Evolutionary conservation across 2,329 filamentous ascomycete species (phyloP), one percentile per base, ranked within the genome.

Genomic region (Ophiostoma angusticollis): DNA sequence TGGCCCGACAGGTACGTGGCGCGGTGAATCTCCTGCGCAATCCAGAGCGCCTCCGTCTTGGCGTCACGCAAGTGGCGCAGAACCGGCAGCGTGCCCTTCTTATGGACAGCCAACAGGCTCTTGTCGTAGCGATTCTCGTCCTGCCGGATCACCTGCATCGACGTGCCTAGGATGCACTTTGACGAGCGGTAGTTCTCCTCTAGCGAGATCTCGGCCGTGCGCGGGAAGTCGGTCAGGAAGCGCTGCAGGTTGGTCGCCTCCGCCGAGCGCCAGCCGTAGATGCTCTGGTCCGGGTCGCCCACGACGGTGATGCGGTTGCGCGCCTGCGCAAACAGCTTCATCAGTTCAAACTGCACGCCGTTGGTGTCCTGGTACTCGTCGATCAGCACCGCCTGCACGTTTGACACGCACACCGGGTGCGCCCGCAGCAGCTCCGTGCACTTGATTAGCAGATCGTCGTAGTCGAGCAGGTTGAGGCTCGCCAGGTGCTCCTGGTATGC

Each of bases 291-390:
- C 0, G 91, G 89, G 54, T 98, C 89, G 24, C 89, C 91, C 5
- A 98, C 91, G 43, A 95, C 84, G 1, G 89, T 96, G 49, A 96
- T 89, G n/a, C 77, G 72, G 40, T 74, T 72, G 31, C 71, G 68
- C 17, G 67, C 62, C 44, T 84, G 76, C 2, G 87, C 84, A 51
- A 98, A 79, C 1, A 94, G 68, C 46, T 74, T 80, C 86, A 95
- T 95, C 30, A 98, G 64, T 49, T 95, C 85, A 52, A 93, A 96
- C 57, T 98, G 89, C 5, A 95, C 79, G 16, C 84, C 74, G 54
- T 96, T 98, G 7, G 89, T 96, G 59, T 98, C 89, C 59, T 98
- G 89, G 47, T 95, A 98, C 54, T 98, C 89, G 55, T 98, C 89
- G 45, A 98, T 93, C 32, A 98, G 68, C 6, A 96, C 86, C 0